Evolutionary conservation across 2,329 filamentous ascomycete species (phyloP).

Genomic region (Capronia coronata): DNA sequence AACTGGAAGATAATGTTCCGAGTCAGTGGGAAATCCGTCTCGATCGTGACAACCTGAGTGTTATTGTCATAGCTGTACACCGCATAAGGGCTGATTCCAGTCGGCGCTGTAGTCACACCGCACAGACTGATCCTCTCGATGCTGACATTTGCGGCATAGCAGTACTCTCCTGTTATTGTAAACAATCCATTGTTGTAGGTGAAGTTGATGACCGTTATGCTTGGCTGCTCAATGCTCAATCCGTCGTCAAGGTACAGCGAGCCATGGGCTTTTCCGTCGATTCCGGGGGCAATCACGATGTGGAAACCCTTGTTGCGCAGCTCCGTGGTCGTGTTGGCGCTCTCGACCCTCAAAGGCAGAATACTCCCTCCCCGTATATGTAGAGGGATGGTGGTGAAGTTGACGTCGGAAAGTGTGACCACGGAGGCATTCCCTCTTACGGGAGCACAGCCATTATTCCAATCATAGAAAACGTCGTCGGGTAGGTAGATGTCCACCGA

Average conservation of each 20-base stretch:
- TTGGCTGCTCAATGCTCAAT: slow-evolving; percentile 55
- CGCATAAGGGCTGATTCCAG: slow-evolving; percentile 3
- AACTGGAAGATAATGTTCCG: slow-evolving; percentile 21
- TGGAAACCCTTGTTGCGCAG: slow-evolving; percentile 60
- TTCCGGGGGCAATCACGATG: slow-evolving; percentile 61
- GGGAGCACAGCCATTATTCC: slow-evolving; percentile 44
- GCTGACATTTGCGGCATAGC: slow-evolving; percentile 36
- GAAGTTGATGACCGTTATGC: slow-evolving; percentile 55
- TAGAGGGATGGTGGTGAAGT: slow-evolving; percentile 52
- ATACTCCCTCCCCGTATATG: slow-evolving; percentile 58
- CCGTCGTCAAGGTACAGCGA: slow-evolving; percentile 74
- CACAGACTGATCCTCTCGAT: slow-evolving; percentile 35
- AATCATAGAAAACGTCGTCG: slow-evolving; percentile 63
- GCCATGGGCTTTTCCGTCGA: slow-evolving; percentile 58
- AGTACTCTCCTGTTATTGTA: slow-evolving; percentile 49
- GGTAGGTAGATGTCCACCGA: too few species aligned
- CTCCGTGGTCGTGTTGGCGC: slow-evolving; percentile 55
- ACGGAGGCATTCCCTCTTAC: slow-evolving; percentile 44
- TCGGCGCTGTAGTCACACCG: slow-evolving; percentile 25
- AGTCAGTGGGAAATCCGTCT: slow-evolving; percentile 27
- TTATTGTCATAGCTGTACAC: slow-evolving; percentile 19
- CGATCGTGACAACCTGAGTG: slow-evolving; percentile 28
- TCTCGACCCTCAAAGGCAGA: slow-evolving; percentile 49
- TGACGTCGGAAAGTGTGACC: slow-evolving; percentile 42
- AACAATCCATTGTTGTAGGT: slow-evolving; percentile 50